Percentiles rank a stretch among this genome's conserved stretches.
phyloP scores from a whole-genome alignment of 805 yeast genomes.

The Teunomyces panamensis region DNA sequence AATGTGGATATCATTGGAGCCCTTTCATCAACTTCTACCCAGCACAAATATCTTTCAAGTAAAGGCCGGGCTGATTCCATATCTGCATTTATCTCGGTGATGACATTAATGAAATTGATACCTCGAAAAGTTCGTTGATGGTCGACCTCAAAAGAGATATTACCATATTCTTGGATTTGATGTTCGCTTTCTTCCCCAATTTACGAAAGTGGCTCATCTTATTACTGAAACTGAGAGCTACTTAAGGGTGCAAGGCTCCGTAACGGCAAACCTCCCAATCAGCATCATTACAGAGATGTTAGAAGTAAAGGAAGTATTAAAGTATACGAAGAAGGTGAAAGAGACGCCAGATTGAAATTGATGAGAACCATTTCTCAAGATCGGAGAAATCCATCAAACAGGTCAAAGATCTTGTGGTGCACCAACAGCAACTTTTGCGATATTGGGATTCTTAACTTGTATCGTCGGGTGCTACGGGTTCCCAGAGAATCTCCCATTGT shows the following conservation, averaged over 20 bases:
- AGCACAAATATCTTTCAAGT: slow-evolving; percentile 29
- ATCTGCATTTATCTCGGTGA: slow-evolving; percentile 20
- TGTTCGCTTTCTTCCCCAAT: slow-evolving; percentile 54
- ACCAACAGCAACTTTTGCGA: slow-evolving; percentile 53
- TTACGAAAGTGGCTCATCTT: slow-evolving; percentile 45
- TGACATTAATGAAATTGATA: slow-evolving; percentile 8
- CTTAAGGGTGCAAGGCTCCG: slow-evolving; percentile 7
- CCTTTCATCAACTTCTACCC: slow-evolving; percentile 49
- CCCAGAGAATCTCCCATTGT: slow-evolving; percentile 46
- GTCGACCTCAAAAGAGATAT: slow-evolving; percentile 40
- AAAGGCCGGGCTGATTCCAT: slow-evolving; percentile 13
- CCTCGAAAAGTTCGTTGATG: background rate
- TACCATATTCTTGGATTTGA: slow-evolving; percentile 70
- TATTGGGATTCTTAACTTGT: slow-evolving; percentile 54
- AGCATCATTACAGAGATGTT: slow-evolving; percentile 34
- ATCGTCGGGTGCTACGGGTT: slow-evolving; percentile 51
- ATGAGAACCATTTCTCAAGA: slow-evolving; percentile 4
- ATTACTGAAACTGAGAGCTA: slow-evolving; percentile 27
- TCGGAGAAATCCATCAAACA: slow-evolving; percentile 22
- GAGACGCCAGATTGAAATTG: slow-evolving; percentile 21
- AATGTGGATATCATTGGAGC: slow-evolving; percentile 65
- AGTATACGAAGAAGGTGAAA: slow-evolving; percentile 25
- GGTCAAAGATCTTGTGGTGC: slow-evolving; percentile 35
- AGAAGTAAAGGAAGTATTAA: slow-evolving; percentile 25
- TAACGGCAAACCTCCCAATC: slow-evolving; percentile 13